Evolutionary conservation across 2,329 filamentous ascomycete species (phyloP).

Genomic region (Microcyclosporella mali): DNA sequence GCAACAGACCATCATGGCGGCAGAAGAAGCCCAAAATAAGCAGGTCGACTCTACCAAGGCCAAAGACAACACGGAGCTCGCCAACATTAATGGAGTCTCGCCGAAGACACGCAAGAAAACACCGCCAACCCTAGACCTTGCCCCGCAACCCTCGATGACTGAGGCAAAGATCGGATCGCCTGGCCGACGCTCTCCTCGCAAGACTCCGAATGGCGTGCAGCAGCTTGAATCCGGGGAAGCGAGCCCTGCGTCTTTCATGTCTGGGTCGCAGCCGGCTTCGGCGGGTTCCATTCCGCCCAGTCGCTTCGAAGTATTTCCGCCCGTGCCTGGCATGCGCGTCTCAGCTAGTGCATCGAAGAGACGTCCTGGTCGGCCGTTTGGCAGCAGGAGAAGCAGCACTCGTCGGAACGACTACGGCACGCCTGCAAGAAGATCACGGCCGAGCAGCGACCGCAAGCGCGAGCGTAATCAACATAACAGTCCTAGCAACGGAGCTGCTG

Average conservation of each 20-base stretch:
- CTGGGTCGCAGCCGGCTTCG: slow-evolving; percentile 25
- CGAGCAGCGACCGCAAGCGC: slow-evolving; percentile 1
- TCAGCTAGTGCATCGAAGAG: slow-evolving; percentile 26
- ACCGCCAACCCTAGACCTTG: slow-evolving; percentile 21
- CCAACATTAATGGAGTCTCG: slow-evolving; percentile 18
- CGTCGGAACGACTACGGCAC: slow-evolving; percentile 21
- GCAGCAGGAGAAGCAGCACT: slow-evolving; percentile 21
- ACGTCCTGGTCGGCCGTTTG: slow-evolving; percentile 27
- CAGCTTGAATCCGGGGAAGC: slow-evolving; percentile 16
- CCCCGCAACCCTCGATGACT: slow-evolving; percentile 25
- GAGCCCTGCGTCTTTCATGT: slow-evolving; percentile 20
- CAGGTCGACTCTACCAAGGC: slow-evolving; percentile 9
- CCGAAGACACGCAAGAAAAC: slow-evolving; percentile 22
- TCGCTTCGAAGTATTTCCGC: slow-evolving; percentile 73
- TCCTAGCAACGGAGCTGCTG: slow-evolving; percentile 9
- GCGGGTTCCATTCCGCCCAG: slow-evolving; percentile 55
- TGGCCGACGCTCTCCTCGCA: slow-evolving; percentile 28
- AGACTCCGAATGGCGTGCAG: slow-evolving; percentile 24
- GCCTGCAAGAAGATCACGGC: slow-evolving; percentile 19
- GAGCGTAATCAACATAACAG: slow-evolving; percentile 4
- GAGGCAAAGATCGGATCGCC: slow-evolving; percentile 20
- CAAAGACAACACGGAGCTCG: slow-evolving; percentile 18
- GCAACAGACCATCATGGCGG: slow-evolving; percentile 29
- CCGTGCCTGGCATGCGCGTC: slow-evolving; percentile 46
- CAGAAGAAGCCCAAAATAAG: slow-evolving; percentile 7